phyloP scores from a whole-genome alignment of 331 rosid genomes.

The Pyrus hybrid region DNA sequence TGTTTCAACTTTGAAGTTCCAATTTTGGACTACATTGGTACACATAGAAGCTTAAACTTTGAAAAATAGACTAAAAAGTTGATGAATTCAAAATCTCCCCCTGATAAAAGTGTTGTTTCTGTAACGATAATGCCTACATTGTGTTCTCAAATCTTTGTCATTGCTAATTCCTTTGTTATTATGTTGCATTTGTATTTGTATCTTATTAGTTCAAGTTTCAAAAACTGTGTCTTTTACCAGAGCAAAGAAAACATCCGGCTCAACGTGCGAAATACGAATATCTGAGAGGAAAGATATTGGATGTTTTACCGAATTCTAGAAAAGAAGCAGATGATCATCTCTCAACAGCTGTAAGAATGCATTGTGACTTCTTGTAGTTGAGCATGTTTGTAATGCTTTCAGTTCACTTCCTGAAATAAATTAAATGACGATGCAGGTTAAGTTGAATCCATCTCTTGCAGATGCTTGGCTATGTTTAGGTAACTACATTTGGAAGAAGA shows the following conservation, averaged over 20 bases:
- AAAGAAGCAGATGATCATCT: conserved; percentile 93
- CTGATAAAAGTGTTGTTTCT: too few relatives aligned
- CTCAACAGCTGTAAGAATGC: conserved; percentile 68
- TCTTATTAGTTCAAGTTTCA: background rate
- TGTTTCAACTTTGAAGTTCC: background rate
- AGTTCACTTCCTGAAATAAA: conserved; percentile 5
- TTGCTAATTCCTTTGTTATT: background rate
- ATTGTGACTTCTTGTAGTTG: conserved; percentile 9
- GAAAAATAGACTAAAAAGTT: too few relatives aligned
- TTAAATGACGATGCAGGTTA: conserved; percentile 52
- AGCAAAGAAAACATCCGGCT: conserved; percentile 53
- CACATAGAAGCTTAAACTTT: too few relatives aligned
- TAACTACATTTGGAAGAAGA: conserved; percentile 95
- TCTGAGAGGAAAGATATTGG: conserved; percentile 79
- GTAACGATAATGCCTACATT: too few relatives aligned
- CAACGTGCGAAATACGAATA: conserved; percentile 72
- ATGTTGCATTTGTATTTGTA: background rate
- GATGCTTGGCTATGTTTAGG: conserved; percentile 98
- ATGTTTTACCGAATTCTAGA: conserved; percentile 62
- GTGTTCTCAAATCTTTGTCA: background rate
- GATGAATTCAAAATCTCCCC: too few relatives aligned
- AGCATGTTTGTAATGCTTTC: conserved; percentile 12
- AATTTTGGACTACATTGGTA: background rate
- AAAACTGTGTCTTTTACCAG: conserved; percentile 20
- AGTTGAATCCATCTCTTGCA: conserved; percentile 88